Evolutionary conservation across 2,329 filamentous ascomycete genomes (phyloP), one percentile per base, ranked within the genome.

Genomic region (Talaromyces albobiverticillius): DNA sequence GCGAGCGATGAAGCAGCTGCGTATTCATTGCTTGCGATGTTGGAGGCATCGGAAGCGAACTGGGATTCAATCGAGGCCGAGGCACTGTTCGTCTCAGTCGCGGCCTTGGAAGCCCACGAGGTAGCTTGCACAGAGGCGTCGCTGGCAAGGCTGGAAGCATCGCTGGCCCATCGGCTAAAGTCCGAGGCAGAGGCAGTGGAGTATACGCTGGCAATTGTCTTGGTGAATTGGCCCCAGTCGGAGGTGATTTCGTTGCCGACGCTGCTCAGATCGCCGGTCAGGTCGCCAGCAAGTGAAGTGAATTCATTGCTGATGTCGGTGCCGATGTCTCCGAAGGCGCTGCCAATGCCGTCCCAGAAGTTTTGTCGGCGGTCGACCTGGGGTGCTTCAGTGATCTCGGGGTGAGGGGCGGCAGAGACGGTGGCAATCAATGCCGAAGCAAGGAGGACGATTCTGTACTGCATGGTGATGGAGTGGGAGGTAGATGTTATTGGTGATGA

Each of bases 331-430:
- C 38, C 54, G n/a, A 56, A 36, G 22, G 53, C 54, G 32, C 46
- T 50, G 31, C 54, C 54, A 29, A 56, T 38, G 13, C 53, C 23
- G 45, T 25, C 38, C 49, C 49, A 53, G 34, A 53, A 8, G 46
- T 53, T 26, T n/a, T 45, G 45, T 38, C 51, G 54, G 34, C 32
- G 46, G 16, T n/a, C n/a, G n/a, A 29, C 22, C 29, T 42, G 14
- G 4, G 54, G 54, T 20, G 54, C 38, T 36, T 43, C 45, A 25
- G 54, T 56, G 45, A 56, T 56, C 31, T 56, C 49, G n/a, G 54
- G 54, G 10, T 50, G 49, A 43, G 54, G 54, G 29, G 16, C 38
- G 11, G 54, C 54, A 36, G 36, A 26, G 38, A 45, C 54, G 14
- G 54, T 49, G 41, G 50, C 49, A 23, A 46, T 20, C 13, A 56